Evolutionary conservation across 306 rosid genomes (phyloP).

Genomic region (Sicyos edulis): DNA sequence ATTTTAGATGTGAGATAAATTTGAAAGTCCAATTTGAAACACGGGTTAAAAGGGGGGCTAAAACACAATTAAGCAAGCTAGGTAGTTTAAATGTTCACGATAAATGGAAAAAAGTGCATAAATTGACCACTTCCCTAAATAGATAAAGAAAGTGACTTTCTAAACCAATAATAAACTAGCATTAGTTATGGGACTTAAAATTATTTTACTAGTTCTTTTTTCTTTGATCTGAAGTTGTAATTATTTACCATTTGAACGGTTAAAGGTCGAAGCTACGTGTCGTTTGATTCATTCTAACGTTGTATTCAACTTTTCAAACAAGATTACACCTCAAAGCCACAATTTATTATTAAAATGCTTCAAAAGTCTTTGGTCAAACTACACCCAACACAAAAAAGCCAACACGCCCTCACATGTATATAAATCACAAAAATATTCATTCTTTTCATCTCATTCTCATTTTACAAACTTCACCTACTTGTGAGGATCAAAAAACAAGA

Average conservation of each 20-base stretch:
- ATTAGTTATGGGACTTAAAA: neutral
- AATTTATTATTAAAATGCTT: no score
- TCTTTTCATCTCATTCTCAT: neutral
- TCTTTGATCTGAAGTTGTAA: neutral
- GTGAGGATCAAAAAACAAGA: neutral
- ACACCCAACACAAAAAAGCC: neutral
- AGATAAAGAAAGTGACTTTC: neutral
- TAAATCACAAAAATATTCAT: neutral
- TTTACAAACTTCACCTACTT: neutral
- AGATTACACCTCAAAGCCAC: conserved; percentile 24
- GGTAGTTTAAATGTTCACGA: neutral
- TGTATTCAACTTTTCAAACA: conserved; percentile 6
- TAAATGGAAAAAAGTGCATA: neutral
- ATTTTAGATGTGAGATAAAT: neutral
- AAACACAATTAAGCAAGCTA: neutral
- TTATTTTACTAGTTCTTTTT: neutral
- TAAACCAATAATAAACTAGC: neutral
- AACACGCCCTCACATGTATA: neutral
- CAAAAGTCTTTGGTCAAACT: conserved; percentile 13
- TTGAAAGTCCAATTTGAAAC: neutral
- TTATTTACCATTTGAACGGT: neutral
- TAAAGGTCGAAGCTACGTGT: conserved; percentile 13
- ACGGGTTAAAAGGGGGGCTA: neutral
- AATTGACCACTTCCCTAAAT: neutral
- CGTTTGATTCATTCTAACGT: conserved; percentile 17